Evolutionary conservation across 768 basidiomycete genomes (phyloP), one percentile per base, ranked within the genome.

Genomic region (Mycena belliarum): DNA sequence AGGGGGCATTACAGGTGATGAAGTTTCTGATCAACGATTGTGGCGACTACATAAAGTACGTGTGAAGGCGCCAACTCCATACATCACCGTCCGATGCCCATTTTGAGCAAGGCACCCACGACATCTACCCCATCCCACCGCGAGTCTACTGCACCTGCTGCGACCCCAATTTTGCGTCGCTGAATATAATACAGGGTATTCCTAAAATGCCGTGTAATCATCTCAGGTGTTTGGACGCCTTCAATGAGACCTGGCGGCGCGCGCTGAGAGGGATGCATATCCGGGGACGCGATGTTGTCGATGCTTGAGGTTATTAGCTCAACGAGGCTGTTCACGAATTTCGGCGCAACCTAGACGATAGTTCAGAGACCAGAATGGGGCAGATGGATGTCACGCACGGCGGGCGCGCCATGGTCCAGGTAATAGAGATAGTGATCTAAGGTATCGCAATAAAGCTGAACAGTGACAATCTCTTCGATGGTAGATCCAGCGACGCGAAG

Each of bases 401-500:
- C 93, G 52, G 93, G 86, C 24, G 95, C 93, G 45, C 89, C 91
- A 44, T 87, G 92, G 66, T 99, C 96, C 52, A 98, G 88, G 74
- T 97, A 98, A 72, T 94, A 98, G 38, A 98, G 76, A 71, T 98
- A 98, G 67, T 89, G 91, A 70, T 99, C 96, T 29, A 99, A 84
- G 14, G 96, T 93, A 70, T 98, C 94, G 63, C 93, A 93, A 70
- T 98, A 98, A 9, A 98, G 79, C 69, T 98, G 96, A 3, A 98
- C 89, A 4, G 93, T 98, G 37, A 97, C 92, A 61, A 98, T 91
- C 67, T 98, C 95, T 72, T 98, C 97, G 51, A 94, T 95, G 24
- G 93, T 93, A 3, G 93, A 95, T 66, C 95, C 95, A 6, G 97
- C 97, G 66, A 97, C 98, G 2, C 96, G 86, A 24, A 98, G 79